Conservation (phyloP, 192 early-diverging fungal species). For the Coemansia sp. region DNA sequence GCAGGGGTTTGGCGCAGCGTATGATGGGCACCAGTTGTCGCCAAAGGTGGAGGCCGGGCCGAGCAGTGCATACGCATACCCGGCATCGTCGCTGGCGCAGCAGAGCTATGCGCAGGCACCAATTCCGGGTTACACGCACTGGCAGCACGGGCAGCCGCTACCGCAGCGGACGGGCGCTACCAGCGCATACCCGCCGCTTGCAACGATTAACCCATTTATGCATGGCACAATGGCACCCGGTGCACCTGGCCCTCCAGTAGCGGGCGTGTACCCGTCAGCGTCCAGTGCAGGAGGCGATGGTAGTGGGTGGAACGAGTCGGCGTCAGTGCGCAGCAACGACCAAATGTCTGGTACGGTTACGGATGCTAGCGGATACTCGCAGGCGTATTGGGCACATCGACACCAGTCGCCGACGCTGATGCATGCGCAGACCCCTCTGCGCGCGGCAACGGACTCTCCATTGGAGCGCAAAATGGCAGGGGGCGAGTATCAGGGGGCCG, state of each 20-base stretch:
- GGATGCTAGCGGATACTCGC: constrained; percentile 42
- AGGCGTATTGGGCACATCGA: constrained; percentile 22
- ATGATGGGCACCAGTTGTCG: not conserved
- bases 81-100: constrained; percentile 2
- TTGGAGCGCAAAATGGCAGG: constrained; percentile 23
- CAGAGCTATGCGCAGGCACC: constrained; percentile 18
- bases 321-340: constrained; percentile 40
- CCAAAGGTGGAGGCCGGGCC: not conserved
- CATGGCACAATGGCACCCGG: constrained; percentile 5
- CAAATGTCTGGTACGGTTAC: constrained; percentile 43
- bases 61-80: constrained; percentile 13
- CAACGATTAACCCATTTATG: constrained; percentile 8
- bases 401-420: constrained; percentile 33
- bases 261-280: constrained; percentile 20
- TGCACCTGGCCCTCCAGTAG: constrained; percentile 9
- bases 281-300: constrained; percentile 8
- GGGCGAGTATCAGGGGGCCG: constrained; percentile 8
- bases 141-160: constrained; percentile 14
- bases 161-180: constrained; percentile 7
- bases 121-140: constrained; percentile 21
- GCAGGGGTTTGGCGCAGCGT: not conserved
- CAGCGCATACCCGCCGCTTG: not conserved
- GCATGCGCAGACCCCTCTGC: constrained; percentile 19
- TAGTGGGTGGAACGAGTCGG: constrained; percentile 26
- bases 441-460: constrained; percentile 20